phyloP scores from a whole-genome alignment of 441 rosid genomes.

The Aquilaria agallochum region DNA sequence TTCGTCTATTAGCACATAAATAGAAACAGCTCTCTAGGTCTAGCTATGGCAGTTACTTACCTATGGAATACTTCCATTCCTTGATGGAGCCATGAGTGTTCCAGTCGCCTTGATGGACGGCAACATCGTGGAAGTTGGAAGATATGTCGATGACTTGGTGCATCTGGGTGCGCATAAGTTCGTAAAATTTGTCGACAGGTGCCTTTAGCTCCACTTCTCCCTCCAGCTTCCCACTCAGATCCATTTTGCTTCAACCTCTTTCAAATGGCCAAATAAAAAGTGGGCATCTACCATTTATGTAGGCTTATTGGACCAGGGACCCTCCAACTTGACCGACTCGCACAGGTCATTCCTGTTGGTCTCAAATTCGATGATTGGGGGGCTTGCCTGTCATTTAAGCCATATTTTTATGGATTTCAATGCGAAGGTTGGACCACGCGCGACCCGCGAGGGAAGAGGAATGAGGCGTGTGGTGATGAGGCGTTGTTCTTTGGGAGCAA shows the following conservation, averaged over 20 bases:
- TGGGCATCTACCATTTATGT: not conserved
- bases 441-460: no score
- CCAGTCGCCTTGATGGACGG: constrained; percentile 35
- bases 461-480: no score
- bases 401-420: no score
- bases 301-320: no score
- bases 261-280: not conserved
- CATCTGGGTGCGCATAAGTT: constrained; percentile 8
- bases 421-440: no score
- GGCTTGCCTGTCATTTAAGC: no score
- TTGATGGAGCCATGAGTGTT: constrained; percentile 24
- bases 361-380: no score
- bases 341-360: no score
- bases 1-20: not conserved
- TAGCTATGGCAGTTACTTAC: not conserved
- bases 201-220: constrained; percentile 14
- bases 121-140: constrained; percentile 15
- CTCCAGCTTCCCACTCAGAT: not conserved
- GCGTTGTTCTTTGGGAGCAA: no score
- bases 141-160: constrained; percentile 22
- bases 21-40: not conserved
- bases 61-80: constrained; percentile 17
- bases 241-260: not conserved
- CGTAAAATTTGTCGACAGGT: constrained; percentile 17
- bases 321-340: no score